Base-by-base conservation (phyloP, 2,329 filamentous ascomycete genomes). In the Arachnomyces sp. region DNA sequence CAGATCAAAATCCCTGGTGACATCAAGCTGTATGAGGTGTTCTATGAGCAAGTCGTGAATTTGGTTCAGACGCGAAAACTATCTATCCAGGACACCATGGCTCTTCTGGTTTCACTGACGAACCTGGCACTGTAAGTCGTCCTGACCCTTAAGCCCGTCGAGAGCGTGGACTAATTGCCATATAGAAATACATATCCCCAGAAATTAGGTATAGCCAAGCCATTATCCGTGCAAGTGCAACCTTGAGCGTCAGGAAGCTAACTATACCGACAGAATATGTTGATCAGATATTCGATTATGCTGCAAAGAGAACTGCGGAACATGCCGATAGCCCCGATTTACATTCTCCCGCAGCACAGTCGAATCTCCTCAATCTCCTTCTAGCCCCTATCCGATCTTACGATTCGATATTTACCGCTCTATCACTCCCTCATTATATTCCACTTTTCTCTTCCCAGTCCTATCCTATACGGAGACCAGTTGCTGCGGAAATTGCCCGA, bases 241-340 rank as follows among this genome's bases (percentile, higher is more conserved):
- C 15, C 20, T 35, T 32, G 11, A 9, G 20, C 20, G 9, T 9
- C 5, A 9, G 20, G 9, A 25, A 25, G 17, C 8, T 18, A 11
- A 28, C 8, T n/a, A 4, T 25, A 34, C 8, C 20, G 33, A 31
- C 40, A 48, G 90, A 96, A 67, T 96, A 95, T 55, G 85, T 96
- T 36, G 88, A 98, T 56, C 89, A 96, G 61, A 83, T 96, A 35
- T 72, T 98, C 30, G 80, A 84, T 40, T 96, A 92, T 59, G 90
- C 89, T 36, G 82, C 84, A 38, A 74, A 80, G 53, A 94, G 96
- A 64, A 86, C 90, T 29, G 74, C 79, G 38, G 87, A 95, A 59
- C 86, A 93, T 62, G 80, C 84, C 43, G 95, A 94, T 63, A 94
- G 89, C 52, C 82, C 92, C n/a, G 92, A 98, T 56, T 71, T 98